Conservation (phyloP, 2,329 filamentous ascomycete species). For the Rhynchosporium agropyri region DNA sequence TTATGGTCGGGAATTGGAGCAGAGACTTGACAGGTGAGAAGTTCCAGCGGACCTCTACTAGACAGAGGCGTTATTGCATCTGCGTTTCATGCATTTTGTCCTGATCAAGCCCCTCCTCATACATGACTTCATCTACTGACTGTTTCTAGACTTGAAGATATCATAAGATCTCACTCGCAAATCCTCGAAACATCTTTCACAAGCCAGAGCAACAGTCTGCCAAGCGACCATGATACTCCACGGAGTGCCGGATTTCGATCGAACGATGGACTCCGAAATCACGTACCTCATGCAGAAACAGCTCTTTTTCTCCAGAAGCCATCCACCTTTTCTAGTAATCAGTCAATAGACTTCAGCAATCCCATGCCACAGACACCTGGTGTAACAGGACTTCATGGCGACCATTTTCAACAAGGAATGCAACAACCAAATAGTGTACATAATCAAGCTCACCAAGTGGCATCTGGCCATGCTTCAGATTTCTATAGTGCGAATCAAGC, state of each 20-base stretch:
- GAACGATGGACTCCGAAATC: slow-evolving; percentile 52
- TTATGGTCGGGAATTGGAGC: slow-evolving; percentile 73
- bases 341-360: slow-evolving; percentile 53
- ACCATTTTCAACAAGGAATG: slow-evolving; percentile 53
- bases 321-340: slow-evolving; percentile 51
- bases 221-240: slow-evolving; percentile 61
- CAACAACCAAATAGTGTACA: slow-evolving; percentile 40
- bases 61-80: neutral
- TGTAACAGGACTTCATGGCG: slow-evolving; percentile 47
- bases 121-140: neutral
- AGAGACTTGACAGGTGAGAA: slow-evolving; percentile 60
- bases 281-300: slow-evolving; percentile 56
- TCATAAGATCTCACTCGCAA: slow-evolving; percentile 66
- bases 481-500: slow-evolving; percentile 42
- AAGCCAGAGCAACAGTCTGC: slow-evolving; percentile 47
- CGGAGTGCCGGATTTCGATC: slow-evolving; percentile 55
- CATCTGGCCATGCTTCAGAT: slow-evolving; percentile 37
- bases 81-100: neutral
- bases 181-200: slow-evolving; percentile 62
- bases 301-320: slow-evolving; percentile 65
- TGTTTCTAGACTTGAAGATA: slow-evolving; percentile 58
- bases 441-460: slow-evolving; percentile 30
- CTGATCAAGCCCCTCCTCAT: neutral
- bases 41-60: neutral
- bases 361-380: slow-evolving; percentile 49